Percentiles rank a stretch among this genome's conserved stretches.
Evolutionary conservation across 495 filamentous ascomycete species (phyloP).

Genomic region (Penicillium roqueforti): DNA sequence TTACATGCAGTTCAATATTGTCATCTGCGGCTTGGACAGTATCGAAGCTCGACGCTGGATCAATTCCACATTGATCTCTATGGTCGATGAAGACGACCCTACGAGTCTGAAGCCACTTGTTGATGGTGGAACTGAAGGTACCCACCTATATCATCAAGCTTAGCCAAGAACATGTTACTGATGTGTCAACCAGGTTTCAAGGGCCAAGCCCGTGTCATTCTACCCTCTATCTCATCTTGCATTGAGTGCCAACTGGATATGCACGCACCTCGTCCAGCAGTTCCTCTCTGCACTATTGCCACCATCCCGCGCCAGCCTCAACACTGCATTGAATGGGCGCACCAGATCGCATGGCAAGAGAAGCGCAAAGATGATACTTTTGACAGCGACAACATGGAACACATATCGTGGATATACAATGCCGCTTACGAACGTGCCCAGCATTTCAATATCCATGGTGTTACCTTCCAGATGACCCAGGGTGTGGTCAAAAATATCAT

Average conservation of each 20-base stretch:
- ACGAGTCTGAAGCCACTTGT: conserved; percentile 88
- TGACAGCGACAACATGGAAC: conserved; percentile 94
- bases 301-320: conserved; percentile 96
- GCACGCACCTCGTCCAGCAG: conserved; percentile 89
- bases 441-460: conserved; percentile 87
- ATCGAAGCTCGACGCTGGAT: conserved; percentile 98
- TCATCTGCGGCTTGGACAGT: conserved; percentile 95
- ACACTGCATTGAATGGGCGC: conserved; percentile 99
- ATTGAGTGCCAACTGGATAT: conserved; percentile 99
- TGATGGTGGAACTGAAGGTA: conserved; percentile 94
- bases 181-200: conserved; percentile 67
- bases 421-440: conserved; percentile 73
- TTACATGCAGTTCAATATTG: conserved; percentile 93
- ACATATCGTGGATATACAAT: conserved; percentile 95
- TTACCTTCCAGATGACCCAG: conserved; percentile 96
- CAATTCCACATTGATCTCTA: conserved; percentile 84
- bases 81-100: conserved; percentile 75
- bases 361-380: conserved; percentile 58
- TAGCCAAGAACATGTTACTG: conserved; percentile 3
- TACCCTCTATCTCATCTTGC: conserved; percentile 88
- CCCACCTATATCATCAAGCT: neutral
- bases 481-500: conserved; percentile 99
- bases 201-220: conserved; percentile 88
- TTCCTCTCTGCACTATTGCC: conserved; percentile 94
- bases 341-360: conserved; percentile 76